Conservation (phyloP, 495 filamentous ascomycete genomes). For the Penicillium cinerascens region DNA sequence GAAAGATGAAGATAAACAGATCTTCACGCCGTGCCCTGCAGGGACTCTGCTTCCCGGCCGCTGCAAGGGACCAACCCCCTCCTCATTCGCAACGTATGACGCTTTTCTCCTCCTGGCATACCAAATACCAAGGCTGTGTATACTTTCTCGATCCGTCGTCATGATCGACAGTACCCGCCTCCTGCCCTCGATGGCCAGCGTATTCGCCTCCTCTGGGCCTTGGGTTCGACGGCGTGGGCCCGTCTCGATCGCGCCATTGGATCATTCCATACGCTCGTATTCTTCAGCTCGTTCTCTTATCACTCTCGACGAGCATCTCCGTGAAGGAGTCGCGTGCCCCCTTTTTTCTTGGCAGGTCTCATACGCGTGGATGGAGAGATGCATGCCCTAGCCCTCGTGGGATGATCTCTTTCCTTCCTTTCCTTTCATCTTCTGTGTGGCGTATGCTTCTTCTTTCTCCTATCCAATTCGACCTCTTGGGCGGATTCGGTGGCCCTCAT, state of each 20-base stretch:
- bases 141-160: not conserved
- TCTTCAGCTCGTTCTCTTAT: not conserved
- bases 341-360: slow-evolving; percentile 24
- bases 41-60: not conserved
- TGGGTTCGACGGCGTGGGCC: not conserved
- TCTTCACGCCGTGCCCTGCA: not conserved
- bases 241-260: slow-evolving; percentile 6
- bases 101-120: not conserved
- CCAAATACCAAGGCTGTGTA: not conserved
- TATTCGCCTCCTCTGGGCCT: not conserved
- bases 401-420: not conserved
- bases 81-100: not conserved
- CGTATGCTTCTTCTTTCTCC: not conserved
- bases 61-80: slow-evolving; percentile 11
- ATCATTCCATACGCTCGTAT: not conserved
- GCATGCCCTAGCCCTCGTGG: not conserved
- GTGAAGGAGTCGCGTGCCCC: slow-evolving; percentile 1
- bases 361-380: not conserved
- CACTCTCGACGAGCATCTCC: not conserved
- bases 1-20: not conserved
- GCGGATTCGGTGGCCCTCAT: not conserved
- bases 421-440: not conserved
- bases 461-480: not conserved
- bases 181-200: not conserved
- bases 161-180: slow-evolving; percentile 5